Percentiles rank a stretch among this genome's conserved stretches.
Conservation (phyloP, 495 filamentous ascomycete genomes). For the Penicillium tannophilum region DNA sequence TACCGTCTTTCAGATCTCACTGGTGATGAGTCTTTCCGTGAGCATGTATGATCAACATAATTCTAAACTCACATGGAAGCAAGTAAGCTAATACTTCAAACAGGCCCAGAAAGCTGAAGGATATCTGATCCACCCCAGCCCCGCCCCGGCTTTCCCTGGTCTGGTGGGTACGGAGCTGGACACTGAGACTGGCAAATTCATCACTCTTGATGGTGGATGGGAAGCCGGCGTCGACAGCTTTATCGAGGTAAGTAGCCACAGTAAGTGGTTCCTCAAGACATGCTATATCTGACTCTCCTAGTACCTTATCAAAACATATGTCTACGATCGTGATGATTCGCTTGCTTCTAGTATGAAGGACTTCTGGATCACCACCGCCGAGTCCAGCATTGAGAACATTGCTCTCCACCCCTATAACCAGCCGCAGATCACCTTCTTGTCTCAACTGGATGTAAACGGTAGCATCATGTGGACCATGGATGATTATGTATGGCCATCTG, state of each 20-base stretch:
- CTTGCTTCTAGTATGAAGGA: conserved; percentile 57
- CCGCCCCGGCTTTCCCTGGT: conserved; percentile 21
- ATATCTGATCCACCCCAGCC: conserved; percentile 22
- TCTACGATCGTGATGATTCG: conserved; percentile 59
- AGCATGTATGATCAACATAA: conserved; percentile 16
- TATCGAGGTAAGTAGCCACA: conserved; percentile 16
- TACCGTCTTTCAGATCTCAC: conserved; percentile 27
- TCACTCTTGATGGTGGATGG: conserved; percentile 28
- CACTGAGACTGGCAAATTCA: conserved; percentile 24
- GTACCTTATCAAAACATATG: conserved; percentile 81
- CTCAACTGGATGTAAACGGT: conserved; percentile 50
- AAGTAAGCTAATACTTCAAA: background rate
- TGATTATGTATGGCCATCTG: conserved; percentile 22
- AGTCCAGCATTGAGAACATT: conserved; percentile 67
- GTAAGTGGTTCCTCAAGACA: background rate
- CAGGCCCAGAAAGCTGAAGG: conserved; percentile 24
- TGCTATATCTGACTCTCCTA: conserved; percentile 27
- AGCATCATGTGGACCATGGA: conserved; percentile 29
- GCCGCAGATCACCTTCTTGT: conserved; percentile 69
- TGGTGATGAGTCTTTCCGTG: conserved; percentile 26
- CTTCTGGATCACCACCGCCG: conserved; percentile 68
- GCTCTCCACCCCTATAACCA: conserved; percentile 60
- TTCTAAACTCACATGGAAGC: background rate
- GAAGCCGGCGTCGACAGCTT: conserved; percentile 27
- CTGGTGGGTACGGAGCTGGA: conserved; percentile 25